Conservation (phyloP, 345 rosid genomes). For the Sisymbrium irio region DNA sequence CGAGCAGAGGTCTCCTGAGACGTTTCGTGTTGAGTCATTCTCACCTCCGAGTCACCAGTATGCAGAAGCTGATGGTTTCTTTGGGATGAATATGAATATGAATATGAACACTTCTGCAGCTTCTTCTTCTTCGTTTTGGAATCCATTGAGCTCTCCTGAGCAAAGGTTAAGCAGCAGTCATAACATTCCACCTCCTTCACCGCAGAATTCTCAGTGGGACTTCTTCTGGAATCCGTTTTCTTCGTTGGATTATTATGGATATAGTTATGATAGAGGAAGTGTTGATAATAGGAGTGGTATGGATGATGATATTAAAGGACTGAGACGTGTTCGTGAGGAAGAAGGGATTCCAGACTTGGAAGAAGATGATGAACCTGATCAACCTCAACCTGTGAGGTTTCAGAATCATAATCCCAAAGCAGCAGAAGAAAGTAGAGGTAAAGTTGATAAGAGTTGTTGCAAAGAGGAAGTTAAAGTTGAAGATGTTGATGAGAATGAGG, state of each 20-base stretch:
- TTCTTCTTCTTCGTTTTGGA: slow-evolving; percentile 34
- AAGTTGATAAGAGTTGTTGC: slow-evolving; percentile 28
- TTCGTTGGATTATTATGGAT: slow-evolving; percentile 76
- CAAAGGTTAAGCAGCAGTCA: slow-evolving; percentile 46
- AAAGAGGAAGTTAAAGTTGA: slow-evolving; percentile 74
- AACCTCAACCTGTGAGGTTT: slow-evolving; percentile 49
- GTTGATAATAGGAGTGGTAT: slow-evolving; percentile 50
- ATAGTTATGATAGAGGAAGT: slow-evolving; percentile 48
- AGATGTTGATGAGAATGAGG: slow-evolving; percentile 58
- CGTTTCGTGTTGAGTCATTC: slow-evolving; percentile 51
- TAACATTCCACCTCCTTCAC: slow-evolving; percentile 76
- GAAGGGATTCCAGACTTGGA: slow-evolving; percentile 95
- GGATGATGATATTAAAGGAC: slow-evolving; percentile 78
- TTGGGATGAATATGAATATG: slow-evolving; percentile 49
- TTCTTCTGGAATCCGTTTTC: slow-evolving; percentile 98
- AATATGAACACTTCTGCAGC: slow-evolving; percentile 30
- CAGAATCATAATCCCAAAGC: slow-evolving; percentile 30
- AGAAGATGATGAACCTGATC: slow-evolving; percentile 67
- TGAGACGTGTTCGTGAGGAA: slow-evolving; percentile 91
- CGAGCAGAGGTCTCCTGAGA: slow-evolving; percentile 86
- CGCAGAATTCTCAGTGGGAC: slow-evolving; percentile 93
- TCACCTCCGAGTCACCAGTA: slow-evolving; percentile 52
- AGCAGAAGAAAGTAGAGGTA: slow-evolving; percentile 37
- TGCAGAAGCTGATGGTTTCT: slow-evolving; percentile 54
- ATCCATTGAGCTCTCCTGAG: slow-evolving; percentile 34